A percentile compares a stretch with the other conserved stretches of the same genome.
phyloP scores from a whole-genome alignment of 169 alveolate genomes.

The Plasmodium fragile region DNA sequence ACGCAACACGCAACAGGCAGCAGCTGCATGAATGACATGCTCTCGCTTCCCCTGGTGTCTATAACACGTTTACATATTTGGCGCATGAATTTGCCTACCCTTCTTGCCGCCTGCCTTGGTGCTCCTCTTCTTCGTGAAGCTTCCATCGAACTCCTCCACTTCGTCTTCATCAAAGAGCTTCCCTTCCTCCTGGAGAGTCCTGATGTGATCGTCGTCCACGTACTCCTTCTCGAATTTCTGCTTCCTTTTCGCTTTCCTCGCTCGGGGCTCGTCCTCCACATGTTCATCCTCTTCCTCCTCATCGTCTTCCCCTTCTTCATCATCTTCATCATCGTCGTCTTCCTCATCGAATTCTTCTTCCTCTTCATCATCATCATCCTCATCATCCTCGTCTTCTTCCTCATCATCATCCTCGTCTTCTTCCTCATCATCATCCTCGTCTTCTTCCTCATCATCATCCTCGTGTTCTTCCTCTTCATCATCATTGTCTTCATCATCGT shows the following conservation, averaged over 20 bases:
- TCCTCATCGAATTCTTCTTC: not conserved
- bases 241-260: constrained; percentile 9
- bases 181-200: constrained; percentile 50
- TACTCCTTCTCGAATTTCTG: constrained; percentile 22
- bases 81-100: constrained; percentile 6
- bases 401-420: not conserved
- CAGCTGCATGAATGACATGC: not conserved
- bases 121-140: constrained; percentile 15
- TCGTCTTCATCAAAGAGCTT: constrained; percentile 47
- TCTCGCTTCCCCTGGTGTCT: not conserved
- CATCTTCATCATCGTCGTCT: not conserved
- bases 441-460: constrained; percentile 9
- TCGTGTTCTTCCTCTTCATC: constrained; percentile 7
- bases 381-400: not conserved
- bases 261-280: not conserved
- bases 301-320: not conserved
- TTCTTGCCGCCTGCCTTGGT: constrained; percentile 2
- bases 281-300: not conserved
- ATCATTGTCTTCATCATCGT: not conserved
- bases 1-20: not conserved
- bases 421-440: not conserved
- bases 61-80: not conserved
- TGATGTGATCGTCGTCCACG: constrained; percentile 57
- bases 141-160: constrained; percentile 37
- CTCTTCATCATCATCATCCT: not conserved